Base-by-base conservation (phyloP, 306 rosid genomes). In the Dryas alaskensis region DNA sequence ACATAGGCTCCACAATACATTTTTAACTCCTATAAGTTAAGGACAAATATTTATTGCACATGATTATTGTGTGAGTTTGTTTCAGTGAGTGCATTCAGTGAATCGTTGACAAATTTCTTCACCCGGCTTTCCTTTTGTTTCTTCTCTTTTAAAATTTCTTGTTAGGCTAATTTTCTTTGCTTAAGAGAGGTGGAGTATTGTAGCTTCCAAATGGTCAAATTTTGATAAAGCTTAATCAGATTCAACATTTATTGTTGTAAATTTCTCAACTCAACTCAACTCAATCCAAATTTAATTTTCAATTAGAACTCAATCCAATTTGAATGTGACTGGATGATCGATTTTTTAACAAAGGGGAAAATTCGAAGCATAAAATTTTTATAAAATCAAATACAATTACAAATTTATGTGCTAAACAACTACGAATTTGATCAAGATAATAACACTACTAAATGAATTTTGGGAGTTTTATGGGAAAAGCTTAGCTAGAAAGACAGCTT, bases 21-120 rank as follows among this genome's bases (percentile, higher is more conserved):
- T 37, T 31, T 5, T 11, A 5, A 6, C 31, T 17, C 17, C 1
- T 11, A 61, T 58, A 37, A 13, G 37, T 61, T 61, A 22, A 61
- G 14, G 10, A 40, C 25, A 61, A 61, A 37, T 40, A 39, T 61
- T 39, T 37, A 14, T 6, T 61, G 6, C 67, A 62, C 48, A 14
- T 5, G 22, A 27, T 62, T 39, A 39, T 12, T 12, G 48, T 14
- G n/a, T 42, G 74, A 70, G 74, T 54, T 53, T 70, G 74, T 53
- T 63, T 70, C 64, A 42, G 51, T 54, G 74, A 53, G 74, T 70
- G 9, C 39, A 62, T 62, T 54, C 1, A 48, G 0, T 62, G 48
- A 40, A 4, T 62, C 49, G 67, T 62, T 17, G 27, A 43, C 43
- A 62, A 51, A 62, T 3, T 16, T 25, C 5, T 43, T n/a, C 49